Base-by-base conservation (phyloP, 176 grass and related monocot genomes). In the Bonia amplexicaulis region DNA sequence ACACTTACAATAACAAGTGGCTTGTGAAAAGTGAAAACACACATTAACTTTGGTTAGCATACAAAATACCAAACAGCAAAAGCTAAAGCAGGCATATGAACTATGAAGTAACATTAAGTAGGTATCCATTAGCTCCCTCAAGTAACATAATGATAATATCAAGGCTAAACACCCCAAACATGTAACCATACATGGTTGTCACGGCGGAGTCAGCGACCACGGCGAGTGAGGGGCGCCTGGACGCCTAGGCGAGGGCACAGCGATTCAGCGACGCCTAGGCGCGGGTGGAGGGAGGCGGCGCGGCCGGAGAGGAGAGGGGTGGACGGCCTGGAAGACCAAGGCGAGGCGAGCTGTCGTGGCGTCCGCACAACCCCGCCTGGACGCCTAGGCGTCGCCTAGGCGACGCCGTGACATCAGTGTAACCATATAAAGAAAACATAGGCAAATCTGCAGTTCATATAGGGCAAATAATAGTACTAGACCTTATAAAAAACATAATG, bases 401-500 rank as follows among this genome's bases (percentile, higher is more conserved):
- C n/a, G n/a, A n/a, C n/a, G n/a, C n/a, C n/a, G n/a, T n/a, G n/a
- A n/a, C n/a, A n/a, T n/a, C n/a, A n/a, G n/a, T 74, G 39, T 53
- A 67, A 40, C 19, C 23, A 58, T 74, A 78, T 49, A 76, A 67
- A 54, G 13, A 45, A 64, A 89, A 27, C 20, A 80, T 47, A 87
- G 67, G 58, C 14, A 78, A 33, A 68, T 83, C 53, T 2, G 17
- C 6, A 16, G 10, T 66, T 48, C 35, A 60, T 41, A 83, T 78
- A 67, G 44, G 22, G 14, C 27, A 90, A 72, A 82, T 40, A 45
- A 73, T 58, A 74, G 67, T 29, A 33, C 31, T 66, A 66, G 71
- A 60, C 66, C 78, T 42, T 58, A 61, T 49, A 54, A 20, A 80
- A 33, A 74, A 84, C 53, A 80, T 47, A 35, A 78, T 42, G 83